Percentiles rank a stretch among this genome's conserved stretches.
These are phyloP conservation scores for Rhodotorula glutinis DNA, from an alignment of 1,284 basidiomycete genomes.

Conservation along the genomic window DNA sequence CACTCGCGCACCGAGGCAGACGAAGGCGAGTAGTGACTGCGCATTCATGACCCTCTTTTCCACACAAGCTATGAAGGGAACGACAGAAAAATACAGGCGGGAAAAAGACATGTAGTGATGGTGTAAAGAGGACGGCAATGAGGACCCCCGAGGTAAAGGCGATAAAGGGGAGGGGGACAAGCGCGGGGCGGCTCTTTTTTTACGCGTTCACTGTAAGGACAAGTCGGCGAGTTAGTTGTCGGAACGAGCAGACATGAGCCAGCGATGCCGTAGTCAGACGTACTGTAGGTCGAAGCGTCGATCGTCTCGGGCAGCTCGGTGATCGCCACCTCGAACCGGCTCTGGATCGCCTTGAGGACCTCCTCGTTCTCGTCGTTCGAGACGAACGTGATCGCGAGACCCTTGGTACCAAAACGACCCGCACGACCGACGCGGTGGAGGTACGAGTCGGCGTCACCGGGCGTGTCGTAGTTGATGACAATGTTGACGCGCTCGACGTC, in stretches of 20 bases:
- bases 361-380: conserved; percentile 86
- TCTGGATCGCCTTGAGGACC: conserved; percentile 87
- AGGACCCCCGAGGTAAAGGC: not conserved
- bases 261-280: too few species aligned
- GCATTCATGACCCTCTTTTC: not conserved
- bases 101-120: not conserved
- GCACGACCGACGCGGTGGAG: conserved; percentile 98
- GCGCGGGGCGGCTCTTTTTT: not conserved
- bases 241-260: too few species aligned
- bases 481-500: conserved; percentile 98
- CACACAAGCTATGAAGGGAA: conserved; percentile 1
- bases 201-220: not conserved
- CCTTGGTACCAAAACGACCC: conserved; percentile 98
- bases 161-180: not conserved
- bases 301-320: conserved; percentile 89
- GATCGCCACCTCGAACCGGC: conserved; percentile 87
- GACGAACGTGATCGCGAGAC: conserved; percentile 97
- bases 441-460: conserved; percentile 95
- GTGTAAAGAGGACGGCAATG: not conserved
- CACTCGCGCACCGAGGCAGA: too few species aligned
- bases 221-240: too few species aligned
- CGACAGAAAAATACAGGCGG: not conserved
- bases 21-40: too few species aligned
- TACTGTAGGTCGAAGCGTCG: conserved; percentile 60
- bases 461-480: conserved; percentile 64